Base-by-base conservation (phyloP, 2,329 filamentous ascomycete species). In the Penicillium nordicum region DNA sequence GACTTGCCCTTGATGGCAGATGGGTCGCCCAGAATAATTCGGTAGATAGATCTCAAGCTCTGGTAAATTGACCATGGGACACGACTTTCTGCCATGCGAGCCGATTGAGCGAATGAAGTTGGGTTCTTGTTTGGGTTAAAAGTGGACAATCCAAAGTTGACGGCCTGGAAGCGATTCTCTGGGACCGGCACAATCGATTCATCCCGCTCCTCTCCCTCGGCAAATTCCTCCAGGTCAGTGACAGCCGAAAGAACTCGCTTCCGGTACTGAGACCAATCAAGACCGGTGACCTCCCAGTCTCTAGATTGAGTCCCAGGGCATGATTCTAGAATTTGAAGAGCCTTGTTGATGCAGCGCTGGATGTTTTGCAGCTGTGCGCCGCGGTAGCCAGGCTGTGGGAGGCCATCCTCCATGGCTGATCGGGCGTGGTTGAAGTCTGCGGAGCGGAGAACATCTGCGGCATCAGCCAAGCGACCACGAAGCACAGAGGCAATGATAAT, bases 61-160 rank as follows among this genome's bases (percentile, higher is more conserved):
- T 96, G 88, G 71, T 96, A 97, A 29, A 97, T 85, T 25, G 89
- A 85, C 89, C 90, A 96, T 0, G 92, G 93, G 34, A 97, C 88
- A 64, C 88, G 87, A 68, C 90, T 95, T 66, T 92, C 89, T 2
- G 91, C 92, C 74, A 88, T 89, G 47, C 82, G 79, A 50, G 78
- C 90, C 71, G 74, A 88, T 75, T 81, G 88, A 72, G 81, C 84
- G 51, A 89, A 86, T 6, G 86, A 86, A 73, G 64, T 84, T 76
- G 69, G 82, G 67, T 67, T 79, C 64, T 67, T 80, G 69, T 70
- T 64, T 21, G 67, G 79, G 69, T 67, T 77, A 63, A 66, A 47
- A 40, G 57, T 69, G 37, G 70, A 63, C 36, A 80, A 74, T 18
- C 77, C 78, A 58, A 80, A 80, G 57, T 78, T 78, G 37, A 75